Conservation (phyloP, 2,329 filamentous ascomycete genomes). For the Paradendryphiella salina region DNA sequence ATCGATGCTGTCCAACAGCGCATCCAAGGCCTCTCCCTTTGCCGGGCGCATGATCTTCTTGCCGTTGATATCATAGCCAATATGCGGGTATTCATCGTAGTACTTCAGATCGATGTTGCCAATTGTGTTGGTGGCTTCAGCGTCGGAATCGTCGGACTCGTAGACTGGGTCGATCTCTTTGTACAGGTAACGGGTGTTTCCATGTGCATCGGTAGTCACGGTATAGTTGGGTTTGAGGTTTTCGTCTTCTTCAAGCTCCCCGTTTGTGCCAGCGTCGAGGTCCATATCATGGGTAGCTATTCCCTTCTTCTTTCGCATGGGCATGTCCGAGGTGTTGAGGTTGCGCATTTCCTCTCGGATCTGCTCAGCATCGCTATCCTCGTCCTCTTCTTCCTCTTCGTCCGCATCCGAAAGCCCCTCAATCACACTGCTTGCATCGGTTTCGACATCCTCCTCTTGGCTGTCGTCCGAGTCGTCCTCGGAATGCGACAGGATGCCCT, state of each 20-base stretch:
- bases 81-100: constrained; percentile 97
- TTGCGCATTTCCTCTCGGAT: constrained; percentile 52
- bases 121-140: constrained; percentile 83
- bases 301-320: constrained; percentile 21
- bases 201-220: constrained; percentile 80
- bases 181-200: constrained; percentile 87
- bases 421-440: constrained; percentile 40
- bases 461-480: constrained; percentile 46
- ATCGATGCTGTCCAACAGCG: constrained; percentile 92
- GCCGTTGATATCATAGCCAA: constrained; percentile 98
- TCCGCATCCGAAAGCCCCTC: constrained; percentile 40
- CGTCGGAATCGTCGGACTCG: constrained; percentile 92
- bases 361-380: constrained; percentile 48
- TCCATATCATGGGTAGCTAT: constrained; percentile 23
- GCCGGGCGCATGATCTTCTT: constrained; percentile 97
- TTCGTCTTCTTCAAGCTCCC: constrained; percentile 38
- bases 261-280: constrained; percentile 23
- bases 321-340: constrained; percentile 44
- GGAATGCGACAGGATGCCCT: constrained; percentile 50
- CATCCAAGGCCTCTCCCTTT: constrained; percentile 89
- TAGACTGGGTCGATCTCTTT: constrained; percentile 92
- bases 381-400: constrained; percentile 40
- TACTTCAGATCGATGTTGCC: constrained; percentile 92
- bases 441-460: constrained; percentile 28
- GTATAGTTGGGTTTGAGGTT: constrained; percentile 57